Evolutionary conservation across 805 yeast species (phyloP).

Genomic region (Candida nitratophila): DNA sequence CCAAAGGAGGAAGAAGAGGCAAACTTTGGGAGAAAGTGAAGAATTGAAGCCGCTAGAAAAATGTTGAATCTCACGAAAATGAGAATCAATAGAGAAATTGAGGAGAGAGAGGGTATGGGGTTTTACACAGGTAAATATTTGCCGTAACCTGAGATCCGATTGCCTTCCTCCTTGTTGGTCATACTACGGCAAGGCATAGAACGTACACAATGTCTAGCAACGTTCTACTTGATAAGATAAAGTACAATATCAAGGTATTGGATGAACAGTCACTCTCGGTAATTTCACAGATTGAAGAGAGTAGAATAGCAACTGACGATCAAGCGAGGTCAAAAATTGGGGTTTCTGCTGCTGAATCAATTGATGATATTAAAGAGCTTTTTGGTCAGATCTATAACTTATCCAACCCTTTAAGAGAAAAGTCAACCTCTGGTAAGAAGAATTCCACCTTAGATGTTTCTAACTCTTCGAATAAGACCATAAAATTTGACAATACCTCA

Average conservation of each 20-base stretch:
- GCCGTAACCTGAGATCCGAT: too few species aligned
- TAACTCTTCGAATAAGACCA: background rate
- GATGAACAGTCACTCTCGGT: background rate
- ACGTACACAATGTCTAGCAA: constrained; percentile 1
- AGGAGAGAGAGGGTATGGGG: too few species aligned
- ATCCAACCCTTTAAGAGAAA: background rate
- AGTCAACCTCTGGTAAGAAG: background rate
- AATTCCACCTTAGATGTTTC: background rate
- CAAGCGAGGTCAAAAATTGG: background rate
- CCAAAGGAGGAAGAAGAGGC: too few species aligned
- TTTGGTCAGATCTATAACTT: background rate
- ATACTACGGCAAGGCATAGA: too few species aligned
- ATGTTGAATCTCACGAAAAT: too few species aligned
- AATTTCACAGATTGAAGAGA: background rate
- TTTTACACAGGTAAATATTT: too few species aligned
- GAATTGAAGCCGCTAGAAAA: too few species aligned
- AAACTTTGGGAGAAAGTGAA: too few species aligned
- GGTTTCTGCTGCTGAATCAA: background rate
- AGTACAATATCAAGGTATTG: background rate
- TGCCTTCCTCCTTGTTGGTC: too few species aligned
- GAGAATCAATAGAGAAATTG: too few species aligned
- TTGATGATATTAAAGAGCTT: background rate
- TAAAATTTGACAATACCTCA: constrained; percentile 5
- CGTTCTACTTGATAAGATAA: background rate
- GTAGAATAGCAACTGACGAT: background rate